These are phyloP conservation scores for Leccinum angustisporum DNA, from an alignment of 1,284 basidiomycete genomes.

Conservation along the genomic window DNA sequence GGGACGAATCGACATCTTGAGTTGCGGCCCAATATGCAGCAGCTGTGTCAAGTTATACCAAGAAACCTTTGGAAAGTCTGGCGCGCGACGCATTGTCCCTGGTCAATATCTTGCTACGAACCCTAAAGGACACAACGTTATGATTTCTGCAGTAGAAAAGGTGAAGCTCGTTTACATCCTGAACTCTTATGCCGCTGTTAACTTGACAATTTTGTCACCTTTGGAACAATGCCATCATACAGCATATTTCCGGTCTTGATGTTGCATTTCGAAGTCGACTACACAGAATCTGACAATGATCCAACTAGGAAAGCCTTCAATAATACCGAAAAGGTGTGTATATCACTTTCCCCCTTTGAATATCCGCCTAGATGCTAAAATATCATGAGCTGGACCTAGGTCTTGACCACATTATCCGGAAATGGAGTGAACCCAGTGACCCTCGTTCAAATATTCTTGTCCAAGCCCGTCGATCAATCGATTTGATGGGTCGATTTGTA, in stretches of 20 bases:
- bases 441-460: conserved; percentile 90
- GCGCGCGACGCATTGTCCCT: conserved; percentile 87
- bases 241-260: conserved; percentile 89
- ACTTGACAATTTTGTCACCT: conserved; percentile 93
- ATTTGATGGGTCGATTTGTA: conserved; percentile 94
- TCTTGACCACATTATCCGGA: conserved; percentile 93
- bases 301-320: conserved; percentile 91
- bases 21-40: conserved; percentile 85
- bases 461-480: conserved; percentile 86
- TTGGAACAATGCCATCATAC: conserved; percentile 88
- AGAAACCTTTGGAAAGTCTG: conserved; percentile 94
- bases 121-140: conserved; percentile 90
- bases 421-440: conserved; percentile 97
- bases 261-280: conserved; percentile 98
- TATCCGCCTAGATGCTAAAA: conserved; percentile 72
- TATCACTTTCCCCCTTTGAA: not conserved
- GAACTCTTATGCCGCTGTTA: conserved; percentile 91
- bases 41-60: conserved; percentile 91
- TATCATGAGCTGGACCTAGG: conserved; percentile 97
- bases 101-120: conserved; percentile 94
- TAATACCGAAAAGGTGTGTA: conserved; percentile 80
- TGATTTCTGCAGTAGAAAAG: conserved; percentile 89
- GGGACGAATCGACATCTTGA: conserved; percentile 88
- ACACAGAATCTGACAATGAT: conserved; percentile 90
- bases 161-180: conserved; percentile 94